Percentiles rank a stretch among this genome's conserved stretches.
These are phyloP conservation scores for Gracilariopsis chorda DNA, from an alignment of 23 red algal genomes.

Conservation along the genomic window DNA sequence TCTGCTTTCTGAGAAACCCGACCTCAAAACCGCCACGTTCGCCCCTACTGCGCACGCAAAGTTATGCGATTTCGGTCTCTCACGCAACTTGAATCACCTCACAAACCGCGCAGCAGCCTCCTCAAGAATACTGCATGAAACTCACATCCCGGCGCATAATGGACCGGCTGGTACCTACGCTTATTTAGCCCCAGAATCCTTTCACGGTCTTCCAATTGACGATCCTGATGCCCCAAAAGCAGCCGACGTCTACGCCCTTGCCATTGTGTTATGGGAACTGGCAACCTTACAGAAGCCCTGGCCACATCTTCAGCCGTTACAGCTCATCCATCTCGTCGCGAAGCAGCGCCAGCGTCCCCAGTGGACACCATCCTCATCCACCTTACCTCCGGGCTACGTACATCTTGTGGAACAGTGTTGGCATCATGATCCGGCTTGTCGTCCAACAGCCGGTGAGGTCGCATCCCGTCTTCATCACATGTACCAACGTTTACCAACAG, in stretches of 20 bases:
- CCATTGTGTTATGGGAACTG: constrained; percentile 86
- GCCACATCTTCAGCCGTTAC: constrained; percentile 4
- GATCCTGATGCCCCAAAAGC: constrained; percentile 35
- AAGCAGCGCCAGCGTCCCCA: background rate
- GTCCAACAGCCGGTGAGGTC: constrained; percentile 12
- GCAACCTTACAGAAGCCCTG: constrained; percentile 46
- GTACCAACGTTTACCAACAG: background rate
- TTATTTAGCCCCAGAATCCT: constrained; percentile 86
- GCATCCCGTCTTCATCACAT: background rate
- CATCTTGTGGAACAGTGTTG: constrained; percentile 44
- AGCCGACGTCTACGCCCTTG: constrained; percentile 83
- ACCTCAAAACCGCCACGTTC: background rate
- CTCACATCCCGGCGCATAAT: background rate
- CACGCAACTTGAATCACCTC: constrained; percentile 13
- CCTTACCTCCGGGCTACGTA: constrained; percentile 5
- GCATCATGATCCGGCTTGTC: constrained; percentile 1
- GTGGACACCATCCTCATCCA: background rate
- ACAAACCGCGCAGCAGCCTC: background rate
- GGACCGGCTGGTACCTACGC: constrained; percentile 75
- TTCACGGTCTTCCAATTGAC: constrained; percentile 29
- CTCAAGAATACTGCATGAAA: background rate
- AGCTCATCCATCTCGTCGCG: constrained; percentile 27
- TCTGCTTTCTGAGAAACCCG: constrained; percentile 1
- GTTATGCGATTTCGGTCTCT: constrained; percentile 65
- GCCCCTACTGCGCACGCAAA: constrained; percentile 18